Evolutionary conservation across 306 rosid species (phyloP).

Genomic region (Fragaria iinumae): DNA sequence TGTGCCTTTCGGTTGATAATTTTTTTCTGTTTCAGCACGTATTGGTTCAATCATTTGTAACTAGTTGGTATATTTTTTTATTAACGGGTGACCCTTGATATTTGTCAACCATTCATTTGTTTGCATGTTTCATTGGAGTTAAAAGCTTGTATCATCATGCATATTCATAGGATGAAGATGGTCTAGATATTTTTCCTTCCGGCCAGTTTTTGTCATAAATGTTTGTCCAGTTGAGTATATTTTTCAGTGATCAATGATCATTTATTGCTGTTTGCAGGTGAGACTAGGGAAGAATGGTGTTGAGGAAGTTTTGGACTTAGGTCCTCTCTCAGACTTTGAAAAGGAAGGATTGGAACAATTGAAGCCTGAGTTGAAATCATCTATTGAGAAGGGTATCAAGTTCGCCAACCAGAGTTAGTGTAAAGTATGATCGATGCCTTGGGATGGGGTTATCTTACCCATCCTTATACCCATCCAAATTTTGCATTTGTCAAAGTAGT

Average conservation of each 20-base stretch:
- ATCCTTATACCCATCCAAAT: conserved; percentile 34
- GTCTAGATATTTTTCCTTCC: neutral
- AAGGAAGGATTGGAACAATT: conserved; percentile 72
- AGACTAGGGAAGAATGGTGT: conserved; percentile 90
- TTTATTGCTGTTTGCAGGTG: conserved; percentile 50
- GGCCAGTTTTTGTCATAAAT: neutral
- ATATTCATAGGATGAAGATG: neutral
- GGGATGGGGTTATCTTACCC: conserved; percentile 24
- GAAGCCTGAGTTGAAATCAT: conserved; percentile 67
- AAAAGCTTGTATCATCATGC: neutral
- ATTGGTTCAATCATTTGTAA: neutral
- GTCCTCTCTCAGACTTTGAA: conserved; percentile 78
- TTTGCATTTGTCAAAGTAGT: conserved; percentile 38
- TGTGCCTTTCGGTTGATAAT: neutral
- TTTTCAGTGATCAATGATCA: neutral
- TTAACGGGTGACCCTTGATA: neutral
- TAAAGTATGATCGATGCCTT: conserved; percentile 11
- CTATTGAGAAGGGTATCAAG: conserved; percentile 92
- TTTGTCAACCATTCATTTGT: neutral
- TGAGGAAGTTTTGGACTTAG: conserved; percentile 73
- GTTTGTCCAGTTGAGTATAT: neutral
- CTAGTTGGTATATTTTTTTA: neutral
- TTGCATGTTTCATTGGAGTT: neutral
- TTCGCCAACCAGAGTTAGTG: conserved; percentile 62
- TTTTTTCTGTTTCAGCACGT: neutral